Conservation (phyloP, 2,329 filamentous ascomycete species). For the Daldinia sp. region DNA sequence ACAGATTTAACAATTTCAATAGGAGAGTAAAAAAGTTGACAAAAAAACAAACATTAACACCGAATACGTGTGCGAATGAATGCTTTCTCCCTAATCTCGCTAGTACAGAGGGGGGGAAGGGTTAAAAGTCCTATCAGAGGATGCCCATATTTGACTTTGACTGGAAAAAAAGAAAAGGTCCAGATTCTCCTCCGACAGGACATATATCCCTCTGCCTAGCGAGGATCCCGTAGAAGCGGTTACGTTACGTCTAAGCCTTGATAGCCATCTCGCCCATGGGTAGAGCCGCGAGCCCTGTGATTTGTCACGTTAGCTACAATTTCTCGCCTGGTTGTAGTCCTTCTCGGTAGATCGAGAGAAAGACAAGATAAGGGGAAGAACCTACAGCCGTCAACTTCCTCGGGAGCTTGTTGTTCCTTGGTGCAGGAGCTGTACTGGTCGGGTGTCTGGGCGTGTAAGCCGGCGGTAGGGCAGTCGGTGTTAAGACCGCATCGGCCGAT, state of each 20-base stretch:
- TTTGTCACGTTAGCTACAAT: slow-evolving; percentile 19
- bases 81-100: slow-evolving; percentile 14
- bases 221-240: not conserved
- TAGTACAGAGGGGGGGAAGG: slow-evolving; percentile 1
- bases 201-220: not conserved
- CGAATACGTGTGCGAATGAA: slow-evolving; percentile 26
- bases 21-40: not conserved
- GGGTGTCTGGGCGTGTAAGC: slow-evolving; percentile 60
- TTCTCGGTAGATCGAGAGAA: not conserved
- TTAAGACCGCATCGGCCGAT: slow-evolving; percentile 58
- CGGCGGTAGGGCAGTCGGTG: slow-evolving; percentile 58
- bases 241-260: slow-evolving; percentile 44
- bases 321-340: not conserved
- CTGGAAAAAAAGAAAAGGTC: not conserved
- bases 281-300: slow-evolving; percentile 47
- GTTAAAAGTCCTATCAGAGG: not conserved
- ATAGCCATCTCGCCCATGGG: slow-evolving; percentile 51
- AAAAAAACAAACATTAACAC: slow-evolving; percentile 28
- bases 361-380: slow-evolving; percentile 21
- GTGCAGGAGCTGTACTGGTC: slow-evolving; percentile 61
- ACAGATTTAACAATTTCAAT: slow-evolving; percentile 17
- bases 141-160: not conserved
- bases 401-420: slow-evolving; percentile 60
- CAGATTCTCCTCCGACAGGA: not conserved
- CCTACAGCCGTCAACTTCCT: slow-evolving; percentile 64